Evolutionary conservation across 2,329 filamentous ascomycete genomes (phyloP).

Genomic region (Phialocephala subalpina): DNA sequence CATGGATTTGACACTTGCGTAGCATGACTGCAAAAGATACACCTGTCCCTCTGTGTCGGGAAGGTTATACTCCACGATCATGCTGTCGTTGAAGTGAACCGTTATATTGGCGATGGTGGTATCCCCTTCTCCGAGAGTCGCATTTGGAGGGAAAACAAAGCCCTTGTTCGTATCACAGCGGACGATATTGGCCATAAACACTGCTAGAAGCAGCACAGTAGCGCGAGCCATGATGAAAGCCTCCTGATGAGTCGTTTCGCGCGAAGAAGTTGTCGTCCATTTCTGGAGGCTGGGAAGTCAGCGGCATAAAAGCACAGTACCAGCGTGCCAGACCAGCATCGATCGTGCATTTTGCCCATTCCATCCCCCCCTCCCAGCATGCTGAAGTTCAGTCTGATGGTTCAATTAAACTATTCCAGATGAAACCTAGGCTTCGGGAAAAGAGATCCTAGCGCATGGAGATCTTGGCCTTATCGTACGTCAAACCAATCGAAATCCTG

Average conservation of each 20-base stretch:
- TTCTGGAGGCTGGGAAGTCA: background rate
- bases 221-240: background rate
- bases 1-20: background rate
- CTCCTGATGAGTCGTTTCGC: background rate
- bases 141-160: slow-evolving; percentile 13
- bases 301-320: background rate
- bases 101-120: background rate
- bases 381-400: background rate
- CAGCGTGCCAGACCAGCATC: too few relatives aligned
- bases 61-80: slow-evolving; percentile 1
- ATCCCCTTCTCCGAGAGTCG: background rate
- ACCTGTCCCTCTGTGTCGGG: background rate
- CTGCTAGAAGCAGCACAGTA: background rate
- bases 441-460: background rate
- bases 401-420: slow-evolving; percentile 5
- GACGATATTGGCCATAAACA: background rate
- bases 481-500: background rate
- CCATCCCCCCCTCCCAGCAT: background rate
- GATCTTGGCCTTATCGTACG: background rate
- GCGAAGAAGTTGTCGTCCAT: background rate
- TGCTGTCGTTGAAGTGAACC: slow-evolving; percentile 11
- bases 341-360: background rate
- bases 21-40: background rate
- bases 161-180: background rate
- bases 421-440: background rate